A percentile compares a stretch with the other conserved stretches of the same genome.
Evolutionary conservation across 768 basidiomycete species (phyloP).

Genomic region (Pleurotus pulmonarius): DNA sequence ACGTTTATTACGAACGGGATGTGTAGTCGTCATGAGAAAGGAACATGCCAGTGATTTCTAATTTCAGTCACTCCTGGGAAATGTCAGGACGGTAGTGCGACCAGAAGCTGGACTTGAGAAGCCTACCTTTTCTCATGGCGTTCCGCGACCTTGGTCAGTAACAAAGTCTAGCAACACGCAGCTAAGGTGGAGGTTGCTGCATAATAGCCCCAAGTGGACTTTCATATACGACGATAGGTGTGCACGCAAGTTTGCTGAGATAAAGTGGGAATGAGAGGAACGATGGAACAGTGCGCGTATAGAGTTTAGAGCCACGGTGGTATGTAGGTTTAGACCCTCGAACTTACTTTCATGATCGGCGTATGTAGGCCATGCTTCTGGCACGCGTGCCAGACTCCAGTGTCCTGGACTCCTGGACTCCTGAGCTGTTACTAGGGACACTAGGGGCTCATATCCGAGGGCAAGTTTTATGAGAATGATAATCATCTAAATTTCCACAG

Average conservation of each 20-base stretch:
- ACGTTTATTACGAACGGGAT: conserved; percentile 2
- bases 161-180: background rate
- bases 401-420: too few species aligned
- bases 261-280: too few species aligned
- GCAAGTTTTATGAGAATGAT: too few species aligned
- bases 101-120: background rate
- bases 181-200: background rate
- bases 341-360: too few species aligned
- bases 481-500: too few species aligned
- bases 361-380: too few species aligned
- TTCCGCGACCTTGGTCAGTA: background rate
- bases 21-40: conserved; percentile 3
- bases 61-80: conserved; percentile 5
- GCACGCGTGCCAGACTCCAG: too few species aligned
- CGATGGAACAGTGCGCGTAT: too few species aligned
- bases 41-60: background rate
- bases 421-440: too few species aligned
- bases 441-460: too few species aligned
- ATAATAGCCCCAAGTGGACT: background rate
- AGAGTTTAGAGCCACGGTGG: too few species aligned
- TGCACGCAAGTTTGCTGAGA: background rate
- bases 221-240: background rate
- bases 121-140: background rate
- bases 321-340: too few species aligned
- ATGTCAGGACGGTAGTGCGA: background rate